Conservation (phyloP, 208 protist species). For the Leishmania gerbilli region DNA sequence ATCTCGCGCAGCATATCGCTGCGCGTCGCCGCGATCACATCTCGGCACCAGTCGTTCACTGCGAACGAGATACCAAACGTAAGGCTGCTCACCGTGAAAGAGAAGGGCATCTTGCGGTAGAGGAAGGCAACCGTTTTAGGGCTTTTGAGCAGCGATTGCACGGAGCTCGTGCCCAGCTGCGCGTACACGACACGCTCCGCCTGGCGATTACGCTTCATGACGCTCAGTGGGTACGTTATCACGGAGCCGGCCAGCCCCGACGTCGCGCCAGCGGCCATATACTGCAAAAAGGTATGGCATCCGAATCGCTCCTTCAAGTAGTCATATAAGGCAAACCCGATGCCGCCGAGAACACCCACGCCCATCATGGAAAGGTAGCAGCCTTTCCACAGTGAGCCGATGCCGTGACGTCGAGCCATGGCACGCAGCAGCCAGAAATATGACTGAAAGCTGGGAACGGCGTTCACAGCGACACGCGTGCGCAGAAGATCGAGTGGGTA, state of each 20-base stretch:
- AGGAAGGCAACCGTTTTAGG: constrained; percentile 54
- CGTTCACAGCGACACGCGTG: constrained; percentile 69
- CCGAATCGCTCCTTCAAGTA: constrained; percentile 72
- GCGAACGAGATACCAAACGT: constrained; percentile 85
- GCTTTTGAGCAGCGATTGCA: constrained; percentile 51
- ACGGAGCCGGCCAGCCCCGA: constrained; percentile 78
- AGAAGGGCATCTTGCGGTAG: constrained; percentile 78
- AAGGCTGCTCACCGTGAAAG: constrained; percentile 64
- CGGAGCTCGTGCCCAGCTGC: constrained; percentile 29
- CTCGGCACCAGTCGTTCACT: constrained; percentile 77
- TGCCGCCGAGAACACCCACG: constrained; percentile 85
- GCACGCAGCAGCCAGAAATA: constrained; percentile 80
- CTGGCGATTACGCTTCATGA: constrained; percentile 86
- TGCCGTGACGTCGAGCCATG: constrained; percentile 55
- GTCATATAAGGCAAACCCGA: constrained; percentile 92
- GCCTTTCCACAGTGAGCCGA: constrained; percentile 74
- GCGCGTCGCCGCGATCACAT: constrained; percentile 50
- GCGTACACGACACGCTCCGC: constrained; percentile 60
- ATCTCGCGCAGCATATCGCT: constrained; percentile 76
- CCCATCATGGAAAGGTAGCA: constrained; percentile 88
- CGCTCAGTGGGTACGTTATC: constrained; percentile 87
- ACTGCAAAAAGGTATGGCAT: constrained; percentile 66
- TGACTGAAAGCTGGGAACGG: constrained; percentile 55
- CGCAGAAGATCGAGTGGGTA: constrained; percentile 94
- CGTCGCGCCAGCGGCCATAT: constrained; percentile 66